Base-by-base conservation (phyloP, 495 filamentous ascomycete species). In the Hyphodiscus hymeniophilus region DNA sequence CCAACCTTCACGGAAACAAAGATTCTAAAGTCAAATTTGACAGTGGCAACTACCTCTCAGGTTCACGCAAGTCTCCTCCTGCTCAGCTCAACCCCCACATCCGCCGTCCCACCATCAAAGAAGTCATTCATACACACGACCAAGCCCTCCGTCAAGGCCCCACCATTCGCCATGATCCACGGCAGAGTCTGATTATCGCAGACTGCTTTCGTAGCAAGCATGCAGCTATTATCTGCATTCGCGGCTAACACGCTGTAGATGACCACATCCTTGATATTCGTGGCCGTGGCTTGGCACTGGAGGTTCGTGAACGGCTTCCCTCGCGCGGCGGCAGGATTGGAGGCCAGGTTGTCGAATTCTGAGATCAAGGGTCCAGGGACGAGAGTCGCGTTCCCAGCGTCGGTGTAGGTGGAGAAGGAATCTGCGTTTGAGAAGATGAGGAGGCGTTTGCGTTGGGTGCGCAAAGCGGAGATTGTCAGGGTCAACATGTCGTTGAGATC, bases 91-190 rank as follows among this genome's bases (percentile, higher is more conserved):
- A 74, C 57, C 1, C 63, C 65, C 5, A 71, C 65, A 63, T 76
- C 71, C 5, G 65, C 66, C 15, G 73, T 78, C 26, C 60, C 72
- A 4, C 73, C 73, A 54, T 76, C 74, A 40, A 78, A 63, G 42
- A 74, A 76, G 48, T 76, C 74, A 59, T 78, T 76, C 73, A 76
- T 71, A 22, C 72, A 47, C 8, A 73, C 70, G 8, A 75, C 65
- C 5, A 69, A 55, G 18, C 70, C 66, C 16, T 51, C 57, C 16
- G 51, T 56, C 46, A 73, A 62, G 16, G 47, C 58, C 21, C 52
- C 44, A 30, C 67, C 48, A 47, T 76, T 70, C 23, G 62, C 64
- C 38, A 60, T 47, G 42, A 70, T 60, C 72, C 72, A 70, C 13
- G 72, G 70, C 57, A 77, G 49, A 12, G 69, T 75, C 64, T 71